Evolutionary conservation across 192 early-diverging fungal genomes (phyloP).

Genomic region (Geranomyces variabilis): DNA sequence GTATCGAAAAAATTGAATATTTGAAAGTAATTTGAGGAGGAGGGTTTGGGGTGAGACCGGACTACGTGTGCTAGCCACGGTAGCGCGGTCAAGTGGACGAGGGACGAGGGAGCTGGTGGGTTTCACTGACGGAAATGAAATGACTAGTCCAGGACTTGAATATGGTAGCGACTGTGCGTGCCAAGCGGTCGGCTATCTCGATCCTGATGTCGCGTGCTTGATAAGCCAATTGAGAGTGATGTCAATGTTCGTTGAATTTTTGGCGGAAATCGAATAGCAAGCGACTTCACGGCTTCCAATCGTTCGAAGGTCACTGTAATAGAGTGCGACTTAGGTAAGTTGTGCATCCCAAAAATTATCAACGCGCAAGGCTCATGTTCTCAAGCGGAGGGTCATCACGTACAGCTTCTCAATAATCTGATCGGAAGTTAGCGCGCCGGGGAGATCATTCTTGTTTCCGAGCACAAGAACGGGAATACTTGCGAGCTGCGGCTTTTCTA

Average conservation of each 20-base stretch:
- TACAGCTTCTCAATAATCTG: slow-evolving; percentile 89
- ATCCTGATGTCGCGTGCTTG: slow-evolving; percentile 59
- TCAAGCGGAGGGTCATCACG: too few relatives aligned
- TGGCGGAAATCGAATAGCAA: slow-evolving; percentile 98
- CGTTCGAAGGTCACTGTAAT: slow-evolving; percentile 75
- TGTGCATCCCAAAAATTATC: too few relatives aligned
- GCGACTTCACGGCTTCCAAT: slow-evolving; percentile 94
- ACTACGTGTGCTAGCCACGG: too few relatives aligned
- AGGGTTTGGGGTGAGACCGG: too few relatives aligned
- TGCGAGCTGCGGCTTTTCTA: slow-evolving; percentile 91
- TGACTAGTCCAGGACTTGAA: too few relatives aligned
- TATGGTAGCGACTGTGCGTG: too few relatives aligned
- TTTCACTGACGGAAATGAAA: too few relatives aligned
- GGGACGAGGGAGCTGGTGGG: too few relatives aligned
- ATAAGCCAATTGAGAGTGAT: slow-evolving; percentile 96
- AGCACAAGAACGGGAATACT: slow-evolving; percentile 97
- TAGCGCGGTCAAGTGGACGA: too few relatives aligned
- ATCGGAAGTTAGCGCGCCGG: slow-evolving; percentile 83
- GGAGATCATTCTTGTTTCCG: slow-evolving; percentile 98
- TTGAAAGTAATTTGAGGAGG: too few relatives aligned
- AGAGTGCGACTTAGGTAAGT: background rate
- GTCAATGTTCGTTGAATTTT: slow-evolving; percentile 98
- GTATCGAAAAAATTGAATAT: too few relatives aligned
- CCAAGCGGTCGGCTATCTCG: background rate
- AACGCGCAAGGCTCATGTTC: too few relatives aligned